These are phyloP conservation scores for Cornus controversa DNA, from an alignment of 148 eudicot genomes.

Conservation along the genomic window DNA sequence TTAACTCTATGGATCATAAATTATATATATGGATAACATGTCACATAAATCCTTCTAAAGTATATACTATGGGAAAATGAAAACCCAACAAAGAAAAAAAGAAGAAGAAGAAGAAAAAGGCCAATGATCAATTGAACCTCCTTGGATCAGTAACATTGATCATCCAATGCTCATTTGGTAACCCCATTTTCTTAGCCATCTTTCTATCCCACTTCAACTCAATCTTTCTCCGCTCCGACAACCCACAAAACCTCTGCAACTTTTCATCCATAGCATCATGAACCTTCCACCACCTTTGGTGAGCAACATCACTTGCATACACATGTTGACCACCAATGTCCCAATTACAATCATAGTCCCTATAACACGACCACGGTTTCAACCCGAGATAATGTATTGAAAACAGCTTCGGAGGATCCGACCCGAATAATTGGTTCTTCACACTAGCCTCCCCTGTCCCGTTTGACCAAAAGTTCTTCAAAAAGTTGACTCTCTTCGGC, in stretches of 20 bases:
- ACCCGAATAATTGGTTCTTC: conserved; percentile 68
- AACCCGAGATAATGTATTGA: conserved; percentile 81
- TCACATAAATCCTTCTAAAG: background rate
- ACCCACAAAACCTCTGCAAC: conserved; percentile 57
- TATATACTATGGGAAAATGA: background rate
- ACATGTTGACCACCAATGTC: conserved; percentile 54
- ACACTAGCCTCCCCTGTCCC: conserved; percentile 39
- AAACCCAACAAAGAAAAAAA: conserved; percentile 10
- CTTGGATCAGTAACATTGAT: conserved; percentile 82
- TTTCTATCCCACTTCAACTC: conserved; percentile 70
- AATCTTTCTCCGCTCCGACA: conserved; percentile 49
- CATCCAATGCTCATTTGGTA: conserved; percentile 55
- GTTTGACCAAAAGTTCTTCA: conserved; percentile 92
- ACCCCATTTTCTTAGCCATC: conserved; percentile 47
- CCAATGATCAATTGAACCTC: conserved; percentile 10
- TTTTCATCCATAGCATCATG: conserved; percentile 69
- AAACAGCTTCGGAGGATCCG: conserved; percentile 73
- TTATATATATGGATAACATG: background rate
- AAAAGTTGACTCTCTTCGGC: conserved; percentile 74
- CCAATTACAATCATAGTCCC: conserved; percentile 96
- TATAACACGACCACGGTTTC: conserved; percentile 91
- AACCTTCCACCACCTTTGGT: conserved; percentile 78
- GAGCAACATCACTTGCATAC: conserved; percentile 86
- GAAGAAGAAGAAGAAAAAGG: background rate
- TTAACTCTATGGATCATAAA: background rate